These are phyloP conservation scores for Aspergillus luchuensis DNA, from an alignment of 2,329 filamentous ascomycete genomes.

Conservation along the genomic window DNA sequence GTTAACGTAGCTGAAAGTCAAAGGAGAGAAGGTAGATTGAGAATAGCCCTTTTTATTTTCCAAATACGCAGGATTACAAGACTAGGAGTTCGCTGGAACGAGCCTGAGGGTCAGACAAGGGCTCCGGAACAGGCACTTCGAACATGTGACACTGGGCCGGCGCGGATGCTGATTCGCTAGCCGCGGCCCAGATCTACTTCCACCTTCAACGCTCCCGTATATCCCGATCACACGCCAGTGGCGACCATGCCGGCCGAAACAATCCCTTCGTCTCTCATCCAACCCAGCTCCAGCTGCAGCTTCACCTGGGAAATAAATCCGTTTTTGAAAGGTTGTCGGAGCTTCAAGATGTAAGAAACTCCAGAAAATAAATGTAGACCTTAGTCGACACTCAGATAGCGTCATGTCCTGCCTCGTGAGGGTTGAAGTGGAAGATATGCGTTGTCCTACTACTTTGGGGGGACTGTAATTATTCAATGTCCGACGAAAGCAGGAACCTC, in stretches of 20 bases:
- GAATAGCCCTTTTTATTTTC: not conserved
- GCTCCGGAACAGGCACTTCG: slow-evolving; percentile 16
- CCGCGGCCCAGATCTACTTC: slow-evolving; percentile 7
- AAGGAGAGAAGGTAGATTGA: not conserved
- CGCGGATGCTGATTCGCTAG: slow-evolving; percentile 21
- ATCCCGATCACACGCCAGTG: not conserved
- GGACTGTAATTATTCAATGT: not conserved
- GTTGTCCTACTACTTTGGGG: not conserved
- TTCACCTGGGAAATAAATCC: not conserved
- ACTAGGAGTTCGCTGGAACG: not conserved
- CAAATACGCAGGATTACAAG: not conserved
- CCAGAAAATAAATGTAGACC: not conserved
- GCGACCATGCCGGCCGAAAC: not conserved
- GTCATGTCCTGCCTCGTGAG: not conserved
- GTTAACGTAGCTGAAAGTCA: not conserved
- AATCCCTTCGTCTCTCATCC: not conserved
- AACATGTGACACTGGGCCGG: slow-evolving; percentile 19
- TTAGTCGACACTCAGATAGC: not conserved
- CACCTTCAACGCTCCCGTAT: not conserved
- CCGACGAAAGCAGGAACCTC: not conserved
- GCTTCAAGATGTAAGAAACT: not conserved
- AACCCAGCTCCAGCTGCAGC: not conserved
- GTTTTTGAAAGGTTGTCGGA: not conserved
- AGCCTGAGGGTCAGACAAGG: slow-evolving; percentile 4
- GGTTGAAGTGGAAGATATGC: not conserved